phyloP scores from a whole-genome alignment of 2,329 filamentous ascomycete species.

The Fusarium ambrosium region DNA sequence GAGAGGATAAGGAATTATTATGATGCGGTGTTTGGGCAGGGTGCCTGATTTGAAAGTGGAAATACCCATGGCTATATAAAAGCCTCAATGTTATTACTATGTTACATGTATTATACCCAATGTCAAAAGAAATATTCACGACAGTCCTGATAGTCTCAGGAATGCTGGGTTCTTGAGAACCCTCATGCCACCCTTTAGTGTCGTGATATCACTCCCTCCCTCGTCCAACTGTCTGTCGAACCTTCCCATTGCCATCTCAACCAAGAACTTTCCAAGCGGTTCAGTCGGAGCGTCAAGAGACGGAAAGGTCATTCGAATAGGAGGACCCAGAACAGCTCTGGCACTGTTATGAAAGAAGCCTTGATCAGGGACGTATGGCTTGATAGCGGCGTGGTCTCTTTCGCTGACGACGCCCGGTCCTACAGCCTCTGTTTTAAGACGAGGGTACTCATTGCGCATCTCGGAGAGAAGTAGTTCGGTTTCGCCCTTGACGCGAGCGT shows the following conservation, averaged over 20 bases:
- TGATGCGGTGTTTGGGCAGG: constrained; percentile 30
- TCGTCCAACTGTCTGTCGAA: constrained; percentile 17
- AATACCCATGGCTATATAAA: neutral
- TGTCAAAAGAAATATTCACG: neutral
- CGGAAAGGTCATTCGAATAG: constrained; percentile 6
- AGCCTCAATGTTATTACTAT: neutral
- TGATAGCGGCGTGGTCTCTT: constrained; percentile 25
- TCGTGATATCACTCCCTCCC: constrained; percentile 13
- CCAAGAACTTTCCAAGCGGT: constrained; percentile 28
- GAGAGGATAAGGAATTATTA: constrained; percentile 42
- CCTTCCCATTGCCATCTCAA: constrained; percentile 32
- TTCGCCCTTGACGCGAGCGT: constrained; percentile 35
- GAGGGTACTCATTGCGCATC: constrained; percentile 13
- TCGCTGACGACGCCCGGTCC: constrained; percentile 33
- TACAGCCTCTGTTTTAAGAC: constrained; percentile 19
- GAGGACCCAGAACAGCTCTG: neutral
- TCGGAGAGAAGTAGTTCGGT: constrained; percentile 25
- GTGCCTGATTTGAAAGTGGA: neutral
- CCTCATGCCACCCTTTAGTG: constrained; percentile 22
- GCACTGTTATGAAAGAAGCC: constrained; percentile 10
- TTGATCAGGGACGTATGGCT: constrained; percentile 23
- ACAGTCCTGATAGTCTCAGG: neutral
- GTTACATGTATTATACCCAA: neutral
- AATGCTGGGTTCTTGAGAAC: constrained; percentile 37
- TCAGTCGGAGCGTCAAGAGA: constrained; percentile 31